Evolutionary conservation across 2,329 filamentous ascomycete species (phyloP), one percentile per base, ranked within the genome.

Genomic region (Berkeleyomyces rouxiae): DNA sequence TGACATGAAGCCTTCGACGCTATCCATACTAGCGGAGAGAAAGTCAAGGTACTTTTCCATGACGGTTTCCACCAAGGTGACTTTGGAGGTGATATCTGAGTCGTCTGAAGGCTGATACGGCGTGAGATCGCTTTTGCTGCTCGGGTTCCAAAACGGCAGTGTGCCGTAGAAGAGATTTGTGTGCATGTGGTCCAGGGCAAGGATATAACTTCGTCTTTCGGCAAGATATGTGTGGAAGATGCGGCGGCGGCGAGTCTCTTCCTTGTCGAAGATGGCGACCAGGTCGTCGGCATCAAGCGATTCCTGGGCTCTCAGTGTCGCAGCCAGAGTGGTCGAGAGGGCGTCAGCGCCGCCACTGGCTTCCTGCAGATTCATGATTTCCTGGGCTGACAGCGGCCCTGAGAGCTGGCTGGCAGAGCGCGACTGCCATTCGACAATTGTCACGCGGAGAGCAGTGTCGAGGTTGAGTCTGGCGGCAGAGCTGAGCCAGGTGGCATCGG

Each of bases 401-500:
- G 84, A 77, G 1, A 96, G 79, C 68, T 90, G 85, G 55, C 79
- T 78, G n/a, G 82, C 78, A n/a, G 90, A 77, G 43, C 90, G 83
- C 66, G 81, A 82, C 74, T 97, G 92, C 78, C 87, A 88, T 78
- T 97, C 93, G 55, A 93, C 75, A 5, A 95, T 76, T 2, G 85
- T 85, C 51, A 95, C 78, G 65, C 93, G 83, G 69, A 99, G 77
- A 36, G 92, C 90, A 10, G 86, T 82, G 51, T 93, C 77, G 71
- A 96, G 85, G 72, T 93, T 90, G 67, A 96, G 83, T 53, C 82
- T 79, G 59, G 85, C 83, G 69, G 86, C 83, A 68, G 86, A 83
- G 73, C 89, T 91, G 66, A 99, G 77, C 90, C 91, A 97, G 67
- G 87, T 72, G 42, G 90, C 82, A 75, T 97, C 91, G 57, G 83